Evolutionary conservation across 208 protist species (phyloP).

Genomic region (Crithidia mellificae): DNA sequence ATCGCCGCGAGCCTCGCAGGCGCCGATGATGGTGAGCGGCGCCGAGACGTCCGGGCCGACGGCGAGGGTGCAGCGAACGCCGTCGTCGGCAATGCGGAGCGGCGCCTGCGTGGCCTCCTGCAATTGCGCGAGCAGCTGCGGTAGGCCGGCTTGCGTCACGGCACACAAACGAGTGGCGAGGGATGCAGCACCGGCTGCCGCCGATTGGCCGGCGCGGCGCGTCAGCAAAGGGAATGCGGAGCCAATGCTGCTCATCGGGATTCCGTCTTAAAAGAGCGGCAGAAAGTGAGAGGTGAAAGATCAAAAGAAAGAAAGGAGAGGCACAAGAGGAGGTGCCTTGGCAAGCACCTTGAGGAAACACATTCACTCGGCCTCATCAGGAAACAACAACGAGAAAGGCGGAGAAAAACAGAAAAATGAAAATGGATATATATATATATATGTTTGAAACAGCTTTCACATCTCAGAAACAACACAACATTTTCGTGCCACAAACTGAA

Average conservation of each 20-base stretch:
- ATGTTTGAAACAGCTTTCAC: no score
- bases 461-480: no score
- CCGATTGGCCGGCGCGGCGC: neutral
- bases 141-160: conserved; percentile 9
- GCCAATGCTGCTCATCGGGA: conserved; percentile 10
- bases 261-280: no score
- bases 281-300: no score
- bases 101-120: conserved; percentile 1
- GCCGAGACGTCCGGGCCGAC: conserved; percentile 26
- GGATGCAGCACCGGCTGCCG: neutral
- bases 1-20: conserved; percentile 10
- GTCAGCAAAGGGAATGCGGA: conserved; percentile 26
- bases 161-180: conserved; percentile 18
- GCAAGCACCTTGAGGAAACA: no score
- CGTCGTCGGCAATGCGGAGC: conserved; percentile 13
- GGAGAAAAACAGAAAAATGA: no score
- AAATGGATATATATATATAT: no score
- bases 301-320: no score
- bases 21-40: conserved; percentile 41
- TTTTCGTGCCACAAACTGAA: no score
- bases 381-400: no score
- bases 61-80: conserved; percentile 19
- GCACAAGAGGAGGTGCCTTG: no score
- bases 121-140: conserved; percentile 15
- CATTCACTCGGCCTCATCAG: no score